Evolutionary conservation across 2,329 filamentous ascomycete species (phyloP).

Genomic region (Botryosphaeria agaves): DNA sequence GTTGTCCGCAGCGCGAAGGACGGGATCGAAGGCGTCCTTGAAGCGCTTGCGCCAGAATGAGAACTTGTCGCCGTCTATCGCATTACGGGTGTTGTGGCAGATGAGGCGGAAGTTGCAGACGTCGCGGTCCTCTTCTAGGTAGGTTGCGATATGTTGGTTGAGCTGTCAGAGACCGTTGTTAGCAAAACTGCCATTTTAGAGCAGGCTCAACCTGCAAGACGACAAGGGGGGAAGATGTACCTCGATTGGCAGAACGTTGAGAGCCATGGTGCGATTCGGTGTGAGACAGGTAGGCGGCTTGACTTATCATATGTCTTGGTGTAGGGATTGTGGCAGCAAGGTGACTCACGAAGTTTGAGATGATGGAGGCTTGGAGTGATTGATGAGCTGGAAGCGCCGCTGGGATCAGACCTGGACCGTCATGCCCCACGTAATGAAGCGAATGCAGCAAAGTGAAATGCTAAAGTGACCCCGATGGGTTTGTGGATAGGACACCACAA

Average conservation of each 20-base stretch:
- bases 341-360: too few species aligned
- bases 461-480: too few species aligned
- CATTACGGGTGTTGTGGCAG: conserved; percentile 20
- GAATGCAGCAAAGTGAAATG: too few species aligned
- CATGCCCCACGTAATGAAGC: too few species aligned
- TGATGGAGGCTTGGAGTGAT: too few species aligned
- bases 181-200: not conserved
- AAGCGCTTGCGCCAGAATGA: conserved; percentile 32
- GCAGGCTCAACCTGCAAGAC: not conserved
- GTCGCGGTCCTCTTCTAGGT: conserved; percentile 24
- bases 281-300: not conserved
- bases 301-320: too few species aligned
- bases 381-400: too few species aligned
- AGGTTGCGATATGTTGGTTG: conserved; percentile 19
- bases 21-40: conserved; percentile 21
- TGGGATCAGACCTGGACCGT: too few species aligned
- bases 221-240: conserved; percentile 4
- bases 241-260: conserved; percentile 11
- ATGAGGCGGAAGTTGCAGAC: conserved; percentile 21
- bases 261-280: conserved; percentile 3
- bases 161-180: conserved; percentile 11
- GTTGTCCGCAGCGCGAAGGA: too few species aligned
- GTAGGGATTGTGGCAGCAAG: too few species aligned
- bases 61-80: conserved; percentile 20
- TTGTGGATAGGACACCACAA: too few species aligned